These are phyloP conservation scores for Pyrus hybrid DNA, from an alignment of 331 rosid species.

Conservation along the genomic window DNA sequence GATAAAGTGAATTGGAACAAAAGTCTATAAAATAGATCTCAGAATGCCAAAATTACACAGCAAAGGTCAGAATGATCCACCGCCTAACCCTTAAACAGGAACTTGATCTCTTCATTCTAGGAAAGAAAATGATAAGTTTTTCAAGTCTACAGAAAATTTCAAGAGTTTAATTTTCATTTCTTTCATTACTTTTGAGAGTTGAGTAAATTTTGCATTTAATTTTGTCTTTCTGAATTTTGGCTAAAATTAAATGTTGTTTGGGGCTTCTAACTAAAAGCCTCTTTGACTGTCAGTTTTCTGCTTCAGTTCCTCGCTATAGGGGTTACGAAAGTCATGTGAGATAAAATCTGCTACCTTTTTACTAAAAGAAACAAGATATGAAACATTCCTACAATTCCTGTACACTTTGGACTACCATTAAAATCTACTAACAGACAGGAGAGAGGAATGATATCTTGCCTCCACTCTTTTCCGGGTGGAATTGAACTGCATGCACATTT, in stretches of 20 bases:
- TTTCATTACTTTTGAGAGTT: neutral
- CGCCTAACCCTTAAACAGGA: neutral
- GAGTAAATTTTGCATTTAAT: neutral
- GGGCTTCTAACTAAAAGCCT: too few species aligned
- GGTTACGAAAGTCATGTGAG: too few species aligned
- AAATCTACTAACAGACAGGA: neutral
- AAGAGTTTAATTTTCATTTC: neutral
- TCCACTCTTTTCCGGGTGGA: conserved; percentile 98
- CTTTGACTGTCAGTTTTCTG: neutral
- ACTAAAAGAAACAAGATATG: neutral
- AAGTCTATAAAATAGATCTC: neutral
- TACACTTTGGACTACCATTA: neutral
- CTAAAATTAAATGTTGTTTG: too few species aligned
- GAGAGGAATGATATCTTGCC: conserved; percentile 43
- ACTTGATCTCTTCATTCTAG: neutral
- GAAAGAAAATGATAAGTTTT: neutral
- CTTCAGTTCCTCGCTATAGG: neutral
- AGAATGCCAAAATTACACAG: neutral
- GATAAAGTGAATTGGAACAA: neutral
- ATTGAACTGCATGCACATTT: conserved; percentile 93
- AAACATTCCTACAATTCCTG: neutral
- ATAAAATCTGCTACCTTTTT: neutral
- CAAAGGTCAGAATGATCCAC: neutral
- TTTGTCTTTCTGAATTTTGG: neutral
- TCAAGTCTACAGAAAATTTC: neutral